Evolutionary conservation across 345 rosid species (phyloP), one percentile per base, ranked within the genome.

Genomic region (Geranium rotundifolium): DNA sequence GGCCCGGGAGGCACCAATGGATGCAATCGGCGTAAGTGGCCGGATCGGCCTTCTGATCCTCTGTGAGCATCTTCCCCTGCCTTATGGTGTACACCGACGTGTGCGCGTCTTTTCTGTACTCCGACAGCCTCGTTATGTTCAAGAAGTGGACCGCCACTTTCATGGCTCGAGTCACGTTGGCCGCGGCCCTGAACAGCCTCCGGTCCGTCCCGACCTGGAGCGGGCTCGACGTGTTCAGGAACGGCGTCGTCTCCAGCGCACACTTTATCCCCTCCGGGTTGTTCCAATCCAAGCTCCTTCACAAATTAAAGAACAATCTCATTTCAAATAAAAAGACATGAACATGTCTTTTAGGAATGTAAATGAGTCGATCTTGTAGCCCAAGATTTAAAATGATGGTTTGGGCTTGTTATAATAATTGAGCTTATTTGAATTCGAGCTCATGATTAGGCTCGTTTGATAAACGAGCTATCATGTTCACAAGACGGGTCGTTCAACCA

Each of bases 1-100:
- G 69, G 17, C 98, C 97, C 0, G 96, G 98, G 56, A 92, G 90
- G 65, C 98, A 92, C 98, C 98, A 91, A 23, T 92, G 98, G 59
- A 78, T 72, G 62, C 98, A 92, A 66, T 91, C 98, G 0, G 90
- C 93, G 12, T 72, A 85, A 0, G 65, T 85, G 17, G 69, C 76
- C 1, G 91, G 91, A 57, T 85, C 81, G 17, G 72, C 72, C 58
- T 63, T 77, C 72, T 83, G 80, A 73, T 77, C 85, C 14, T 62
- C 70, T 13, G 84, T 76, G 0, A 78, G 67, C 60, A 83, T 46
- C 50, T 78, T 83, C 60, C 91, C 91, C 17, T 59, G 72, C 1
- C 65, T 41, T 15, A 79, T 68, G 3, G 78, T 70, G 68, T 81
- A 66, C n/a, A 87, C 67, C 0, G 89, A 71, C 41, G 87, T 75